Evolutionary conservation across 441 rosid species (phyloP).

Genomic region (Dalechampia spathulata): DNA sequence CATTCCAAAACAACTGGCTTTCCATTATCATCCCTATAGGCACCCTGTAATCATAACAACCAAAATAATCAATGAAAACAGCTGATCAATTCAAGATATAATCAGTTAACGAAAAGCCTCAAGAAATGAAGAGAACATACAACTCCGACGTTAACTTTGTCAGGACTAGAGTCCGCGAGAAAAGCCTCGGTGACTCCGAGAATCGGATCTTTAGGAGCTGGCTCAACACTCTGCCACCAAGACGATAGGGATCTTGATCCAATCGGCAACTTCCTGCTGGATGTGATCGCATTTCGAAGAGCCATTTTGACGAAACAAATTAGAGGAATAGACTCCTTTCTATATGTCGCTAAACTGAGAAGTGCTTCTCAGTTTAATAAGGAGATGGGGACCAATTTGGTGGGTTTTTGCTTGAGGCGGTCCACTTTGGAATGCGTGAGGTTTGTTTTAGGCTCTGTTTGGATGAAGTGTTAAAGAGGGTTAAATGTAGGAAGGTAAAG

Average conservation of each 20-base stretch:
- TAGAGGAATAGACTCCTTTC: too few relatives aligned
- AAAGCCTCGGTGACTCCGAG: constrained; percentile 95
- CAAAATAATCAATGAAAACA: neutral
- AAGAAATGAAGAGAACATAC: constrained; percentile 22
- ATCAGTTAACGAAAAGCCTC: neutral
- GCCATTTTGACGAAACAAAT: constrained; percentile 15
- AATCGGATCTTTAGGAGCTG: constrained; percentile 87
- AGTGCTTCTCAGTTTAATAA: too few relatives aligned
- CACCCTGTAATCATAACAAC: constrained; percentile 43
- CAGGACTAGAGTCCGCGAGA: constrained; percentile 72
- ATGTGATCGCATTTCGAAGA: constrained; percentile 25
- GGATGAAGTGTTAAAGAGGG: too few relatives aligned
- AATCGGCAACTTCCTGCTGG: constrained; percentile 19
- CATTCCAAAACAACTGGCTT: constrained; percentile 86
- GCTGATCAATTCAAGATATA: neutral
- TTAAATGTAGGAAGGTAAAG: too few relatives aligned
- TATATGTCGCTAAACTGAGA: too few relatives aligned
- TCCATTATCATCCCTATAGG: constrained; percentile 94
- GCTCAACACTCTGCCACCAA: constrained; percentile 84
- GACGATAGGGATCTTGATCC: constrained; percentile 63
- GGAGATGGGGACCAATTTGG: too few relatives aligned
- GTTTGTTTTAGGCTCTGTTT: too few relatives aligned
- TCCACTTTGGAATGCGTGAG: too few relatives aligned
- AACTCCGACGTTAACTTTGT: constrained; percentile 92
- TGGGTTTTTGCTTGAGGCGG: too few relatives aligned